Conservation (phyloP, 2,329 filamentous ascomycete species). For the Monosporascus cannonballus region DNA sequence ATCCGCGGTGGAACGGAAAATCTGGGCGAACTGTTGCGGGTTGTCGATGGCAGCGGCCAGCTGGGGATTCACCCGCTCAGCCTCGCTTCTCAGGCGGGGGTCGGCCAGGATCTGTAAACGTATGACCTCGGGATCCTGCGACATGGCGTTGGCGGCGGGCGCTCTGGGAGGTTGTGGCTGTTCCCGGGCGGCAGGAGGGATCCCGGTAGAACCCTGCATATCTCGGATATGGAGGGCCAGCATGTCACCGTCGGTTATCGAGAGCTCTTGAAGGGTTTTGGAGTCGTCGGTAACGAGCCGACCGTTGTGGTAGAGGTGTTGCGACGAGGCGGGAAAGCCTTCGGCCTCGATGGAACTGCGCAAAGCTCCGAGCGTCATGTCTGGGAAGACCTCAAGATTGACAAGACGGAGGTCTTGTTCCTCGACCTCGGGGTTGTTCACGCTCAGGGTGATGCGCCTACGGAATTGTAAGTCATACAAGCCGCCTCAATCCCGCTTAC, state of each 20-base stretch:
- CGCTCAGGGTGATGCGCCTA: constrained; percentile 70
- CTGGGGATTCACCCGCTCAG: constrained; percentile 67
- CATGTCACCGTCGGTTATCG: constrained; percentile 87
- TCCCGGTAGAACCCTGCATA: constrained; percentile 42
- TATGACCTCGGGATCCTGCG: constrained; percentile 71
- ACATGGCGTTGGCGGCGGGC: constrained; percentile 21
- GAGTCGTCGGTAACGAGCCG: constrained; percentile 68
- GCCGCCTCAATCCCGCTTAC: not conserved
- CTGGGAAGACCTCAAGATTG: constrained; percentile 61
- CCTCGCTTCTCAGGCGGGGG: constrained; percentile 63
- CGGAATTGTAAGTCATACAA: not conserved
- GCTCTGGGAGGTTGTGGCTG: constrained; percentile 28
- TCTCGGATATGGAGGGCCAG: constrained; percentile 75
- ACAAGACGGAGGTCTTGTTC: constrained; percentile 57
- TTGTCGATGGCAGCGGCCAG: constrained; percentile 73
- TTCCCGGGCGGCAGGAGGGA: constrained; percentile 29
- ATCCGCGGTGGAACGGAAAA: constrained; percentile 62
- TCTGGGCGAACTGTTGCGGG: constrained; percentile 66
- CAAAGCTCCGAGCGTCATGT: constrained; percentile 73
- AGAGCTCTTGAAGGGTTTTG: constrained; percentile 75
- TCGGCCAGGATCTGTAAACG: constrained; percentile 79
- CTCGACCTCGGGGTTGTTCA: constrained; percentile 58
- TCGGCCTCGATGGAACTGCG: constrained; percentile 87
- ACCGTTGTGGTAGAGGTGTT: constrained; percentile 89
- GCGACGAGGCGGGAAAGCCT: constrained; percentile 62